These are phyloP conservation scores for Cokeromyces recurvatus DNA, from an alignment of 371 early-diverging fungal genomes.

Conservation along the genomic window DNA sequence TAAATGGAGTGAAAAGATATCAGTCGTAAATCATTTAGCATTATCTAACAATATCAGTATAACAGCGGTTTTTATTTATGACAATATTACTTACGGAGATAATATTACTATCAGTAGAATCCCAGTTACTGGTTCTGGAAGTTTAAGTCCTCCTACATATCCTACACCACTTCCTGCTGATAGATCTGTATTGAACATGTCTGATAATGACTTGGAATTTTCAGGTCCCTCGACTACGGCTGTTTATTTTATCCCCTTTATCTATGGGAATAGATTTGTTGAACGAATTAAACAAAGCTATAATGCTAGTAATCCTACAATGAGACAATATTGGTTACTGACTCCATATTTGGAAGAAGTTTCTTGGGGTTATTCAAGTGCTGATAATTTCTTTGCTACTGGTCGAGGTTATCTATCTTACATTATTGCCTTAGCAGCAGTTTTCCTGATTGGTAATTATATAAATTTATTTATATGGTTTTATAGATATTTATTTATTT, in stretches of 20 bases:
- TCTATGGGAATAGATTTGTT: slow-evolving; percentile 15
- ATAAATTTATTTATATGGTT: neutral
- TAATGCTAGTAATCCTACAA: slow-evolving; percentile 4
- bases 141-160: slow-evolving; percentile 1
- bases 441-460: slow-evolving; percentile 34
- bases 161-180: slow-evolving; percentile 8
- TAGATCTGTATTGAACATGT: slow-evolving; percentile 17
- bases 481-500: neutral
- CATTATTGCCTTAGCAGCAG: slow-evolving; percentile 31
- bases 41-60: slow-evolving; percentile 3
- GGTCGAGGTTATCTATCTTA: slow-evolving; percentile 35
- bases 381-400: slow-evolving; percentile 9
- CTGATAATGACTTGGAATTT: slow-evolving; percentile 19
- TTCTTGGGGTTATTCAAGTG: neutral
- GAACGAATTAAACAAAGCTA: slow-evolving; percentile 4
- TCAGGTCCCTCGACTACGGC: slow-evolving; percentile 1
- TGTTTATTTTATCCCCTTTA: slow-evolving; percentile 20
- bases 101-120: slow-evolving; percentile 1
- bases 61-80: slow-evolving; percentile 22
- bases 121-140: slow-evolving; percentile 1
- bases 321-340: slow-evolving; percentile 9
- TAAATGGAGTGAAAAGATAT: slow-evolving; percentile 25
- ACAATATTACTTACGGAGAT: slow-evolving; percentile 13
- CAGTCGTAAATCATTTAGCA: slow-evolving; percentile 10
- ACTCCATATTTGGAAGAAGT: slow-evolving; percentile 9